Conservation (phyloP, 257 asterid species). For the Hygrophila difformis region DNA sequence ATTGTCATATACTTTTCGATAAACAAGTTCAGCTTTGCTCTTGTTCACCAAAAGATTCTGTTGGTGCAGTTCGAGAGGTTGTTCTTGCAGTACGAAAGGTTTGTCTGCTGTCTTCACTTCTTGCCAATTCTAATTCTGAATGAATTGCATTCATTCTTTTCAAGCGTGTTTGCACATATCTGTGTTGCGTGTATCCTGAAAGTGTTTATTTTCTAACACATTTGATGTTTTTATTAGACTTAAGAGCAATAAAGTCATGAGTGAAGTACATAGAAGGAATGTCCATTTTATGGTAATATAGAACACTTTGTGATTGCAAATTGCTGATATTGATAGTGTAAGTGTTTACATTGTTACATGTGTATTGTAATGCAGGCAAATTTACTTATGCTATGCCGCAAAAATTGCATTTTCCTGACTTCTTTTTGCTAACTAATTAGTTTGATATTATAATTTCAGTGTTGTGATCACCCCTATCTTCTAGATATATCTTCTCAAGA, state of each 20-base stretch:
- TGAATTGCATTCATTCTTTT: not conserved
- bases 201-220: no score
- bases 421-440: constrained; percentile 10
- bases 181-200: no score
- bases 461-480: constrained; percentile 83
- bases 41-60: constrained; percentile 38
- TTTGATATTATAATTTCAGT: constrained; percentile 39
- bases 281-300: no score
- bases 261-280: not conserved
- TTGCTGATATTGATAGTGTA: constrained; percentile 6
- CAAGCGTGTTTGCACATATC: no score
- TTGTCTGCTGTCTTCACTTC: constrained; percentile 22
- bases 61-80: constrained; percentile 60
- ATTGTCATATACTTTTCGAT: constrained; percentile 62
- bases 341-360: constrained; percentile 1
- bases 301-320: no score
- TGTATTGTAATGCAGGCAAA: constrained; percentile 3
- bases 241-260: not conserved
- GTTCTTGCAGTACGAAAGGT: constrained; percentile 73
- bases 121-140: constrained; percentile 17
- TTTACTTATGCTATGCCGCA: constrained; percentile 1
- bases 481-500: constrained; percentile 44
- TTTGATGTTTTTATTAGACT: constrained; percentile 5
- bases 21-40: constrained; percentile 47
- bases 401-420: constrained; percentile 1